Percentiles rank a stretch among this genome's conserved stretches.
These are phyloP conservation scores for Aotearoamyces nothofagi DNA, from an alignment of 2,329 filamentous ascomycete genomes.

Conservation along the genomic window DNA sequence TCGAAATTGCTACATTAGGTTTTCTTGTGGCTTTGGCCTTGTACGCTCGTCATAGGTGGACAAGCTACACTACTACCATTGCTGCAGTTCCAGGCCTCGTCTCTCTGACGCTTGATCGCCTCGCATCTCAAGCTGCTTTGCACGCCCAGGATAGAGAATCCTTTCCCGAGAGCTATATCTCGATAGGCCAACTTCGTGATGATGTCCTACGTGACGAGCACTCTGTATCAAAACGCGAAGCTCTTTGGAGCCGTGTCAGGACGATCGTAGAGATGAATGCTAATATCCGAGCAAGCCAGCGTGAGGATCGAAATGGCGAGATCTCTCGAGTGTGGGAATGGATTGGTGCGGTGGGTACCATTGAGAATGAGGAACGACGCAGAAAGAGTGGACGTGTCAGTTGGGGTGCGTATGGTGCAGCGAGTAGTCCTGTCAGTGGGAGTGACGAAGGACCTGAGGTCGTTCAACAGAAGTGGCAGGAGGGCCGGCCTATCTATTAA, in stretches of 20 bases:
- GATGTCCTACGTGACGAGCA: slow-evolving; percentile 79
- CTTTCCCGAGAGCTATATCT: slow-evolving; percentile 64
- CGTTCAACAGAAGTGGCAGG: slow-evolving; percentile 15
- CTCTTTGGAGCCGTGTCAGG: slow-evolving; percentile 71
- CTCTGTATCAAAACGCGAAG: slow-evolving; percentile 57
- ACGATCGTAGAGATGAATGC: slow-evolving; percentile 84
- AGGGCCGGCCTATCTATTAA: slow-evolving; percentile 19
- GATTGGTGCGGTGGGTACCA: slow-evolving; percentile 37
- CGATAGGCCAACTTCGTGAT: slow-evolving; percentile 78
- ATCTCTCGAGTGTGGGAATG: slow-evolving; percentile 55
- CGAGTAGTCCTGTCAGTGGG: slow-evolving; percentile 12
- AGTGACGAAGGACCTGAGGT: slow-evolving; percentile 13
- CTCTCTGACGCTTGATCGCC: slow-evolving; percentile 65
- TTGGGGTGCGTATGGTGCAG: slow-evolving; percentile 15
- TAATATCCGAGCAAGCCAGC: slow-evolving; percentile 66
- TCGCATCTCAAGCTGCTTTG: slow-evolving; percentile 73
- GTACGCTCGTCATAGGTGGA: slow-evolving; percentile 51
- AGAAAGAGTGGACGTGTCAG: slow-evolving; percentile 32
- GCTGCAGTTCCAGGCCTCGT: slow-evolving; percentile 66
- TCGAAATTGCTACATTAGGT: slow-evolving; percentile 59
- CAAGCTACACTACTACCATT: slow-evolving; percentile 46
- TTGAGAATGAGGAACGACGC: slow-evolving; percentile 24
- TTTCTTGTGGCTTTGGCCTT: slow-evolving; percentile 30
- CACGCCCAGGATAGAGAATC: slow-evolving; percentile 46
- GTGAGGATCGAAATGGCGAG: slow-evolving; percentile 51